phyloP scores from a whole-genome alignment of 805 yeast species.

The Candida vartiovaarae region DNA sequence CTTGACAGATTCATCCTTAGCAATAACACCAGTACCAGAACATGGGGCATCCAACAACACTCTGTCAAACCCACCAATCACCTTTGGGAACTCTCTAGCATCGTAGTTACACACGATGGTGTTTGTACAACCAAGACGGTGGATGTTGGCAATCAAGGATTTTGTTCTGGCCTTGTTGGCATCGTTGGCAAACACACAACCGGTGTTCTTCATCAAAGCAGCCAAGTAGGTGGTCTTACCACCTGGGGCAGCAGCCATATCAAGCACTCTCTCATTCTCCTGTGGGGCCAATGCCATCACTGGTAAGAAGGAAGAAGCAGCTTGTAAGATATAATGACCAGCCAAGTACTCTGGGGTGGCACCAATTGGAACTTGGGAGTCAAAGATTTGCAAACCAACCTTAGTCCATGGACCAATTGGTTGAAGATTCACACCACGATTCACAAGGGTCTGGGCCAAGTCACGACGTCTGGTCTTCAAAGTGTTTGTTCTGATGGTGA shows the following conservation, averaged over 20 bases:
- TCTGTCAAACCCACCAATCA: slow-evolving; percentile 97
- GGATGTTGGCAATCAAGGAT: slow-evolving; percentile 93
- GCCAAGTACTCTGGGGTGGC: slow-evolving; percentile 99
- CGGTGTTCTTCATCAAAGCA: slow-evolving; percentile 97
- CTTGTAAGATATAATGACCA: slow-evolving; percentile 96
- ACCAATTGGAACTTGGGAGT: slow-evolving; percentile 99
- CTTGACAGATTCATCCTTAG: slow-evolving; percentile 93
- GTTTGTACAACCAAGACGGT: slow-evolving; percentile 93
- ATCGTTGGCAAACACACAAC: slow-evolving; percentile 95
- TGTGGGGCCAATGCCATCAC: slow-evolving; percentile 98
- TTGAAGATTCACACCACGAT: slow-evolving; percentile 94
- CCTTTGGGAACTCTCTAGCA: slow-evolving; percentile 97
- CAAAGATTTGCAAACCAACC: slow-evolving; percentile 95
- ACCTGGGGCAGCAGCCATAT: slow-evolving; percentile 99
- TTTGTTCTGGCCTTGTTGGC: slow-evolving; percentile 95
- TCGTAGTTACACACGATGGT: slow-evolving; percentile 96
- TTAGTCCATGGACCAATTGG: slow-evolving; percentile 98
- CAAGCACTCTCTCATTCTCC: slow-evolving; percentile 89
- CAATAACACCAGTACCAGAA: slow-evolving; percentile 98
- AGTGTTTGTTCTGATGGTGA: slow-evolving; percentile 97
- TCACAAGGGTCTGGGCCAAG: slow-evolving; percentile 88
- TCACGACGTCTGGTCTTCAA: slow-evolving; percentile 92
- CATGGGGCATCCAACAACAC: slow-evolving; percentile 96
- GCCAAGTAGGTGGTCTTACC: slow-evolving; percentile 95
- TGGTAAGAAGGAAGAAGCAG: slow-evolving; percentile 96